Percentiles rank a stretch among this genome's conserved stretches.
These are phyloP conservation scores for Cyberlindnera suaveolens DNA, from an alignment of 805 yeast genomes.

Conservation along the genomic window DNA sequence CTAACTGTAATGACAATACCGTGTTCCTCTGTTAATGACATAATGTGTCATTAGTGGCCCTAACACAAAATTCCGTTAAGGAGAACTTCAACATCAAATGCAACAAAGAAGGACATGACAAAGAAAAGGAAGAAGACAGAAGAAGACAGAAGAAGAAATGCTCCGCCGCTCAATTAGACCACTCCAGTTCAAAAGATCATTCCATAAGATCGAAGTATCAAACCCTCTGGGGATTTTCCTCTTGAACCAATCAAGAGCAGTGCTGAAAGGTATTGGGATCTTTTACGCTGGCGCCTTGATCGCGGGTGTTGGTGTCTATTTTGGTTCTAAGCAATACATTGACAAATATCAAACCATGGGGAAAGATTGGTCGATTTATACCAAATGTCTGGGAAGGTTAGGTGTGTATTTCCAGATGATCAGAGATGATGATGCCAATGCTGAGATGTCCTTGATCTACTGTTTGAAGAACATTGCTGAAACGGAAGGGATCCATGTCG, in stretches of 20 bases:
- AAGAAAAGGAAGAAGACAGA: too few relatives aligned
- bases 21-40: too few relatives aligned
- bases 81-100: too few relatives aligned
- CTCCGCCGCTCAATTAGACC: too few relatives aligned
- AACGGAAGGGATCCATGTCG: conserved; percentile 23
- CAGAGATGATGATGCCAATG: conserved; percentile 26
- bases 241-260: conserved; percentile 6
- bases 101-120: too few relatives aligned
- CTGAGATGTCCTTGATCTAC: conserved; percentile 28
- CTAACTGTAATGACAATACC: too few relatives aligned
- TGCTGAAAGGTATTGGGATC: conserved; percentile 6
- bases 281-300: conserved; percentile 7
- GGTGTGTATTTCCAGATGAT: conserved; percentile 36
- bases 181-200: too few relatives aligned
- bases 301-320: conserved; percentile 5
- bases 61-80: too few relatives aligned
- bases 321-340: conserved; percentile 4
- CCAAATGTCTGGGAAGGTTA: conserved; percentile 18
- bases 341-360: conserved; percentile 9
- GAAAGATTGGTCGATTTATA: conserved; percentile 6
- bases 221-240: conserved; percentile 6
- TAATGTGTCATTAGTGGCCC: too few relatives aligned
- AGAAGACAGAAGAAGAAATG: too few relatives aligned
- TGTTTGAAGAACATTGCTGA: conserved; percentile 27
- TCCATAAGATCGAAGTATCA: conserved; percentile 4